Percentiles rank a stretch among this genome's conserved stretches.
Conservation (phyloP, 305 asterid species). For the Ilex paraguariensis region DNA sequence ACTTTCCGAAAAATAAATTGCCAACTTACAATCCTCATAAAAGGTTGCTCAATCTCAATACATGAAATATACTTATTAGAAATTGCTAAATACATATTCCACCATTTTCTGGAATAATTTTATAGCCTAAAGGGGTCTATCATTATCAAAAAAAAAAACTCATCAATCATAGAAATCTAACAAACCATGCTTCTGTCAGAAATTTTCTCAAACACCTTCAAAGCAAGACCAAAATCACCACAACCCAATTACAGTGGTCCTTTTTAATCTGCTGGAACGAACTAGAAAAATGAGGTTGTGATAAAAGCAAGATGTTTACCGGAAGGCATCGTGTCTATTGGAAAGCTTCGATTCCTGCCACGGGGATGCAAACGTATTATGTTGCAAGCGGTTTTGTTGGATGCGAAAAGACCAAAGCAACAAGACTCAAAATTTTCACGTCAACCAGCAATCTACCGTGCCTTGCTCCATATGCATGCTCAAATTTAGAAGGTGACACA, state of each 20-base stretch:
- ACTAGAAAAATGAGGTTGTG: constrained; percentile 74
- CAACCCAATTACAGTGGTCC: constrained; percentile 74
- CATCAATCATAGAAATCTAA: too few relatives aligned
- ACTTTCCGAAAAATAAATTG: too few relatives aligned
- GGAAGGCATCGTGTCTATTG: constrained; percentile 88
- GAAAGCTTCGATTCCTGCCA: constrained; percentile 81
- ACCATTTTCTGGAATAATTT: too few relatives aligned
- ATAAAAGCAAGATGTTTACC: constrained; percentile 45
- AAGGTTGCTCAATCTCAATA: too few relatives aligned
- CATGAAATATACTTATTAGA: too few relatives aligned
- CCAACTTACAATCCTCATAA: too few relatives aligned
- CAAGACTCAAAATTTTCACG: constrained; percentile 40
- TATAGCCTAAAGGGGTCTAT: too few relatives aligned
- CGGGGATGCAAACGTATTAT: constrained; percentile 94
- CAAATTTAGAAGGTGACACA: constrained; percentile 51
- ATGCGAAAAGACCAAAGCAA: constrained; percentile 92
- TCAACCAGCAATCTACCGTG: constrained; percentile 48
- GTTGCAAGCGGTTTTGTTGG: constrained; percentile 94
- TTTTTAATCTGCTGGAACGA: constrained; percentile 84
- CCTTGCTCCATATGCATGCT: constrained; percentile 68
- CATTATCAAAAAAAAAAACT: too few relatives aligned
- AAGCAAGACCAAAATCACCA: too few relatives aligned
- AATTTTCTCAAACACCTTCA: too few relatives aligned
- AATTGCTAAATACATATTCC: too few relatives aligned
- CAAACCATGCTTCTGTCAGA: too few relatives aligned